A percentile compares a stretch with the other conserved stretches of the same genome.
These are phyloP conservation scores for Angomonas deanei DNA, from an alignment of 208 protist genomes.

Conservation along the genomic window DNA sequence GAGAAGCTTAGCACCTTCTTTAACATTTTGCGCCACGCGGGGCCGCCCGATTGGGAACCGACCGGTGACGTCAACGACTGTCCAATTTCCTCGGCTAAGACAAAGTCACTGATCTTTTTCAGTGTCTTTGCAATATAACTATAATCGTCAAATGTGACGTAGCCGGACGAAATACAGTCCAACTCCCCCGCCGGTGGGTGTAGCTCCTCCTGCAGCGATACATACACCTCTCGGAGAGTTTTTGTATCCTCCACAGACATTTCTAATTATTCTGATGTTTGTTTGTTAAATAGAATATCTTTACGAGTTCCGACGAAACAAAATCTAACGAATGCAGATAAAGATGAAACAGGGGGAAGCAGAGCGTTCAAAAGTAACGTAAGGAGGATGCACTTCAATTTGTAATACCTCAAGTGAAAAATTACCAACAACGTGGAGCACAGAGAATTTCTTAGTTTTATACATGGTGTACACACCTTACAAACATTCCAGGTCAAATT, in stretches of 20 bases:
- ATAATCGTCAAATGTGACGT: constrained; percentile 22
- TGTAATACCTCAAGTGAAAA: no score
- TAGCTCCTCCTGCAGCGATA: background rate
- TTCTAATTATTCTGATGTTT: background rate
- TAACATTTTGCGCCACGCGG: background rate
- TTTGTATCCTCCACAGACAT: background rate
- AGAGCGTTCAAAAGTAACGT: no score
- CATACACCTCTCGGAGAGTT: background rate
- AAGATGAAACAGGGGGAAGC: no score
- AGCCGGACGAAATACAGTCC: constrained; percentile 28
- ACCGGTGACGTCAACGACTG: background rate
- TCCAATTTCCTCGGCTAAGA: background rate
- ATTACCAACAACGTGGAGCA: no score
- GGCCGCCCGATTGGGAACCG: background rate
- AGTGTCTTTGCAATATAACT: constrained; percentile 15
- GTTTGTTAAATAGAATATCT: no score
- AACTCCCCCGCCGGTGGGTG: constrained; percentile 12
- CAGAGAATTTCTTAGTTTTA: no score
- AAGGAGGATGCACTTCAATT: no score
- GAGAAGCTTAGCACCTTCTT: background rate
- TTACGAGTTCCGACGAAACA: no score
- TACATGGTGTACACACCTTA: no score
- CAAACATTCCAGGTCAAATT: no score
- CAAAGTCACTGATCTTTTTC: constrained; percentile 7
- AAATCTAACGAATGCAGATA: no score